phyloP scores from a whole-genome alignment of 306 rosid genomes.

The Dicorynia guianensis region DNA sequence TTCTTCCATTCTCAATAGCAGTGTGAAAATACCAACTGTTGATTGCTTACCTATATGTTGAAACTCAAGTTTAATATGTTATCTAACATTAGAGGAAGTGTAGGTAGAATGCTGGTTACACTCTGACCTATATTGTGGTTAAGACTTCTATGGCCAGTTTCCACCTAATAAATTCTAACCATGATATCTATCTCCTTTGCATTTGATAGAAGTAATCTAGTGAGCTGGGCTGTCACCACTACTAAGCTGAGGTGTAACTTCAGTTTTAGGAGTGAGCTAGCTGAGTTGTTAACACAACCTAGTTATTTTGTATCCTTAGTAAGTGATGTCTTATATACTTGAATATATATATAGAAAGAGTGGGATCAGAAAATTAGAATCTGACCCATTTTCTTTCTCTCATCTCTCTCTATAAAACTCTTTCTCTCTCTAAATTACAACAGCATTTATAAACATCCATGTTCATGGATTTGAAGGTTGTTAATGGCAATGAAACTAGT shows the following conservation, averaged over 20 bases:
- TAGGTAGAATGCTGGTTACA: slow-evolving; percentile 33
- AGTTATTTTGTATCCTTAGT: too few species aligned
- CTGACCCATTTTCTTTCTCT: too few species aligned
- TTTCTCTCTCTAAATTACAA: too few species aligned
- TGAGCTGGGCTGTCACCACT: too few species aligned
- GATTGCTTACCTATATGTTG: slow-evolving; percentile 36
- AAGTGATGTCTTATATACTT: too few species aligned
- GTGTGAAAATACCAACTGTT: slow-evolving; percentile 17
- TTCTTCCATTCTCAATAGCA: slow-evolving; percentile 13
- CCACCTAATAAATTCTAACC: slow-evolving; percentile 3
- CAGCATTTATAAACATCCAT: neutral
- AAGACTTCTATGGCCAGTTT: slow-evolving; percentile 15
- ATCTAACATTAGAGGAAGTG: slow-evolving; percentile 24
- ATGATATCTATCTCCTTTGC: slow-evolving; percentile 14
- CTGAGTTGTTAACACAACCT: too few species aligned
- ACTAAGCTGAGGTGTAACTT: too few species aligned
- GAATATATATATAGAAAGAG: too few species aligned
- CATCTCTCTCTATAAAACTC: too few species aligned
- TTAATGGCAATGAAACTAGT: slow-evolving; percentile 11
- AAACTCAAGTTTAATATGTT: neutral
- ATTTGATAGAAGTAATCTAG: too few species aligned
- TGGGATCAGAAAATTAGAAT: too few species aligned
- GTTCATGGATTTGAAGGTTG: neutral
- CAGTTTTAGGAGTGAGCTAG: too few species aligned
- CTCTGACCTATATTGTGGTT: slow-evolving; percentile 12